Base-by-base conservation (phyloP, 1,139 yeast species). In the Geotrichum phurueaensis region DNA sequence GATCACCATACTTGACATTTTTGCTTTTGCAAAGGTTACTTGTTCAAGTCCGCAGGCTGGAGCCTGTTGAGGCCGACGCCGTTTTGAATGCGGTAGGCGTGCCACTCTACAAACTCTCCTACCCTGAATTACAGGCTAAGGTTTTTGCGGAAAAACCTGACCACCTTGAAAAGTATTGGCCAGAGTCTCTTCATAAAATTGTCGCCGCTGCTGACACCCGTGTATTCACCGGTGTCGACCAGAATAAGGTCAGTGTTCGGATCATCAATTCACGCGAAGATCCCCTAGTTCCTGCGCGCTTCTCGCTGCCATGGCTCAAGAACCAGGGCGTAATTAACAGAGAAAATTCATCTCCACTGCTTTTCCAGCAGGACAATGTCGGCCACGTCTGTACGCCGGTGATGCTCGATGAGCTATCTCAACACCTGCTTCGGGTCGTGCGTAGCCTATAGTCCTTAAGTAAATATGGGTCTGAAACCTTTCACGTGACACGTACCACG, bases 251-350 rank as follows among this genome's bases (percentile, higher is more conserved):
- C 2, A 50, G 36, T 36, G 48, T 56, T 10, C 48, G 57, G 36
- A 50, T 59, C 2, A 36, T 61, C 13, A 61, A 61, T 31, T 51
- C 60, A 7, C 23, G 27, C 2, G 54, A 57, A 20, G 64, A 61
- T 27, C 64, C 64, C n/a, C 53, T 61, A 3, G 64, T 61, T 5
- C 62, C 62, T 13, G 45, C 59, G 15, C 50, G 60, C 33, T 51
- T 56, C 48, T 50, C 60, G 13, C 22, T 50, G 5, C 51, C 50
- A 13, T 61, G 60, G 57, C 36, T 57, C 3, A 18, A 25, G 20
- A 7, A 50, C 1, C 47, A 53, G 31, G 31, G 49, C 15, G 39
- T 57, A 43, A 18, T 39, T n/a, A 6, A 4, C 12, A 15, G 9
- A 13, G 43, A 50, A 31, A 23, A 18, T 29, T 50, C 20, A 20